Percentiles rank a stretch among this genome's conserved stretches.
Evolutionary conservation across 768 basidiomycete species (phyloP).

Genomic region (Amanita exitialis): DNA sequence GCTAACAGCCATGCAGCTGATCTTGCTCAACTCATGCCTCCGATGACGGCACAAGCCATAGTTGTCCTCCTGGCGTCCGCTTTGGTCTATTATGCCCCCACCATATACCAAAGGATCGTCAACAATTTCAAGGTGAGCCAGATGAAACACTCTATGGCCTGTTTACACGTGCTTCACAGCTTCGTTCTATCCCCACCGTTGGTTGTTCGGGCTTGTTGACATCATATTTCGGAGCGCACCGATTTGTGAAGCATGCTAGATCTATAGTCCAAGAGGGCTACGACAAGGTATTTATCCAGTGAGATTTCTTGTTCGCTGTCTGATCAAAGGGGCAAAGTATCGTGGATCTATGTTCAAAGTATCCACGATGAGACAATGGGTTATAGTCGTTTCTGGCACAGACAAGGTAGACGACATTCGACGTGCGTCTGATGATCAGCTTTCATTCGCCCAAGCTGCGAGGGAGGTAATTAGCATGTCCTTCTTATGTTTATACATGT

Average conservation of each 20-base stretch:
- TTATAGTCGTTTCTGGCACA: constrained; percentile 29
- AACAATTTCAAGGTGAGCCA: neutral
- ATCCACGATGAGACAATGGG: constrained; percentile 32
- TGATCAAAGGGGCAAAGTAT: constrained; percentile 10
- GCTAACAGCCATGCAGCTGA: too few species aligned
- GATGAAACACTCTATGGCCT: neutral
- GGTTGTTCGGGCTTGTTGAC: constrained; percentile 9
- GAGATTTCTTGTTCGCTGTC: neutral
- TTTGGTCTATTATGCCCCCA: neutral
- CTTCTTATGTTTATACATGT: neutral
- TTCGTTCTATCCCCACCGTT: neutral
- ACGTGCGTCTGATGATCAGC: constrained; percentile 30
- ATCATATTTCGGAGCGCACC: constrained; percentile 16
- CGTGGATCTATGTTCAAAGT: constrained; percentile 29
- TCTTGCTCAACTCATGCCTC: too few species aligned
- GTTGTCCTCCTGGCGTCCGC: neutral
- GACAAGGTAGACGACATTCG: constrained; percentile 33
- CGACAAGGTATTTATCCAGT: constrained; percentile 13
- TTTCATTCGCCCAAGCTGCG: constrained; percentile 30
- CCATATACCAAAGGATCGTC: neutral
- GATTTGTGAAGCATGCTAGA: constrained; percentile 14
- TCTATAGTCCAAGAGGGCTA: constrained; percentile 23
- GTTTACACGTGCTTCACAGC: neutral
- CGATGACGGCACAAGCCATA: neutral
- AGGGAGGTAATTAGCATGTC: constrained; percentile 9